Evolutionary conservation across 108 stramenopile genomes (phyloP), one percentile per base, ranked within the genome.

Genomic region (Stephanodiscus minutulus): DNA sequence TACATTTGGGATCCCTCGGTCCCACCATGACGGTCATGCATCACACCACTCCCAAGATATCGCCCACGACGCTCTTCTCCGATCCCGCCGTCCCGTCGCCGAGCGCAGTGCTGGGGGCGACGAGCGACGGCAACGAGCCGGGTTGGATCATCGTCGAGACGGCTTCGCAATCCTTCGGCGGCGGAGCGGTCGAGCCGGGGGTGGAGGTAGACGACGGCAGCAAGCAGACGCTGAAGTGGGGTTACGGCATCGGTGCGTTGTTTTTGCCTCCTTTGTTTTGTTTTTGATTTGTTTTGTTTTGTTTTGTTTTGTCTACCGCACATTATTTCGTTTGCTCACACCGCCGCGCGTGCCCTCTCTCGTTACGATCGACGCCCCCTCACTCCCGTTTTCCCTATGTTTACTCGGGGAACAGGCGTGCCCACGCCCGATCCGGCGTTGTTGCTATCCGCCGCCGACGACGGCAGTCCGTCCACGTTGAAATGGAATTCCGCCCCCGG

Each of bases 41-140:
- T 33, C 80, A 76, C 37, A 71, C 53, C 27, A 76, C 75, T 18
- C 80, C 80, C 4, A 81, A 71, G 49, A 70, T 77, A 37, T 48
- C 64, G n/a, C 60, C 29, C 33, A n/a, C n/a, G n/a, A n/a, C n/a
- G n/a, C n/a, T n/a, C n/a, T n/a, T n/a, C n/a, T 39, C 6, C 35
- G 35, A 35, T 35, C 5, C 5, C 35, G 35, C 5, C 35, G 35
- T 6, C 6, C 6, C 6, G 35, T 35, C 35, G 35, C 35, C 35
- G 35, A 5, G 6, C 35, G 35, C n/a, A n/a, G n/a, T n/a, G n/a
- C n/a, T 35, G 35, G 27, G 46, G 31, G 37, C 41, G 61, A 13
- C n/a, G n/a, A 12, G 53, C 35, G 39, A 48, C 43, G 77, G 77
- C 35, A 63, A 64, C 55, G 67, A 63, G 33, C 64, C 70, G 8